These are phyloP conservation scores for Botrytis elliptica DNA, from an alignment of 2,329 filamentous ascomycete genomes.

Conservation along the genomic window DNA sequence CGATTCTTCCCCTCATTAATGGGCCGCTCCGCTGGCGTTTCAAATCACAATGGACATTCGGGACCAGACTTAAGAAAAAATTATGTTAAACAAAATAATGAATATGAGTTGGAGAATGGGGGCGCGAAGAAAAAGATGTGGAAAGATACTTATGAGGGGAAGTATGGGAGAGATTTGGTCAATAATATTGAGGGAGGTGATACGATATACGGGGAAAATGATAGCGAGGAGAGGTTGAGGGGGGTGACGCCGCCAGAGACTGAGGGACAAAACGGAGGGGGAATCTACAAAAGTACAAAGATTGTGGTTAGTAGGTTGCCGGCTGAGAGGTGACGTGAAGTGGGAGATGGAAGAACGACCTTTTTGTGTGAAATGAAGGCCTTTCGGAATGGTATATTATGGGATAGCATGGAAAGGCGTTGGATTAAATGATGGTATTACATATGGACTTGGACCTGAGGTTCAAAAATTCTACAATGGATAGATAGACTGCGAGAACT, in stretches of 20 bases:
- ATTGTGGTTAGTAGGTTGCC: constrained; percentile 5
- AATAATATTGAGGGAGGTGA: constrained; percentile 8
- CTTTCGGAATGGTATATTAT: neutral
- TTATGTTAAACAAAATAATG: constrained; percentile 9
- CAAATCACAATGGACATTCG: neutral
- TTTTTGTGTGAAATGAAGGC: neutral
- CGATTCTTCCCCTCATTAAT: constrained; percentile 10
- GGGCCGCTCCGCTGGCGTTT: neutral
- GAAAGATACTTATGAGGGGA: constrained; percentile 11
- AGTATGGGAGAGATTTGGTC: constrained; percentile 1
- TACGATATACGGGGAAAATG: neutral
- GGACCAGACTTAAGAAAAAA: neutral
- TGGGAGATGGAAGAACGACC: neutral
- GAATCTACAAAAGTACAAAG: neutral
- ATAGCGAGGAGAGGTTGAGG: constrained; percentile 14
- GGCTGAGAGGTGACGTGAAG: neutral
- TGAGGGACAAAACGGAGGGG: neutral
- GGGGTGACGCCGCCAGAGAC: neutral
- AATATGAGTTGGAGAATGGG: constrained; percentile 14
- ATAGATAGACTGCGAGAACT: neutral
- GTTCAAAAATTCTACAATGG: neutral
- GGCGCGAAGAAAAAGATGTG: neutral
- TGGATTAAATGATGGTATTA: neutral
- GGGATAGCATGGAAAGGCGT: neutral
- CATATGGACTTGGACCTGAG: neutral